Evolutionary conservation across 441 rosid genomes (phyloP).

Genomic region (Melastoma candidum): DNA sequence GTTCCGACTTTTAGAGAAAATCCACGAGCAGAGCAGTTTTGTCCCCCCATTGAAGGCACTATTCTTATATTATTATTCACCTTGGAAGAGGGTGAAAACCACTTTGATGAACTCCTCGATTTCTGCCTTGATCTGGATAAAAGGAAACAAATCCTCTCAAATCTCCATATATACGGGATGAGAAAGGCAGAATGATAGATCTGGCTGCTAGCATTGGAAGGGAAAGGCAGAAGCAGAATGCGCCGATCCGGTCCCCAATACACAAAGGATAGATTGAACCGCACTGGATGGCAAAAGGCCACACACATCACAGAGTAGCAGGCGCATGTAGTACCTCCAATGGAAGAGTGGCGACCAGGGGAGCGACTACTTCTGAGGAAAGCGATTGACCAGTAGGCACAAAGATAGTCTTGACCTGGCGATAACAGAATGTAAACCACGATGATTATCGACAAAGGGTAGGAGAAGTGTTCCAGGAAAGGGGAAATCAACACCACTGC

Average conservation of each 20-base stretch:
- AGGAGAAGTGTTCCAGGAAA: background rate
- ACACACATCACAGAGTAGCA: background rate
- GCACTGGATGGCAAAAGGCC: too few species aligned
- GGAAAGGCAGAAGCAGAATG: too few species aligned
- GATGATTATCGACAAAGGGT: slow-evolving; percentile 1
- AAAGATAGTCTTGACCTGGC: slow-evolving; percentile 49
- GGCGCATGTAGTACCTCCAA: slow-evolving; percentile 39
- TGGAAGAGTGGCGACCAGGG: slow-evolving; percentile 62
- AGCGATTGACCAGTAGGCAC: slow-evolving; percentile 40
- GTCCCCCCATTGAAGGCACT: background rate
- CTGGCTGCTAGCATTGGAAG: background rate
- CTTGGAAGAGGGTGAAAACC: slow-evolving; percentile 69
- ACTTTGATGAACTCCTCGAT: slow-evolving; percentile 69
- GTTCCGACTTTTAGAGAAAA: slow-evolving; percentile 9
- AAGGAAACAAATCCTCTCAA: slow-evolving; percentile 2
- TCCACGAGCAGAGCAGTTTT: slow-evolving; percentile 1
- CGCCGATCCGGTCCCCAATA: too few species aligned
- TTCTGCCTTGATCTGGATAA: slow-evolving; percentile 48
- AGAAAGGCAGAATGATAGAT: too few species aligned
- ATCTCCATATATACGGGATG: too few species aligned
- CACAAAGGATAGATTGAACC: too few species aligned
- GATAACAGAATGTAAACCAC: slow-evolving; percentile 7
- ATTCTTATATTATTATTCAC: slow-evolving; percentile 20
- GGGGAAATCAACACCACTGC: background rate
- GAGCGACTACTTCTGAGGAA: slow-evolving; percentile 44